phyloP scores from a whole-genome alignment of 495 filamentous ascomycete genomes.

The Tuber aestivum region DNA sequence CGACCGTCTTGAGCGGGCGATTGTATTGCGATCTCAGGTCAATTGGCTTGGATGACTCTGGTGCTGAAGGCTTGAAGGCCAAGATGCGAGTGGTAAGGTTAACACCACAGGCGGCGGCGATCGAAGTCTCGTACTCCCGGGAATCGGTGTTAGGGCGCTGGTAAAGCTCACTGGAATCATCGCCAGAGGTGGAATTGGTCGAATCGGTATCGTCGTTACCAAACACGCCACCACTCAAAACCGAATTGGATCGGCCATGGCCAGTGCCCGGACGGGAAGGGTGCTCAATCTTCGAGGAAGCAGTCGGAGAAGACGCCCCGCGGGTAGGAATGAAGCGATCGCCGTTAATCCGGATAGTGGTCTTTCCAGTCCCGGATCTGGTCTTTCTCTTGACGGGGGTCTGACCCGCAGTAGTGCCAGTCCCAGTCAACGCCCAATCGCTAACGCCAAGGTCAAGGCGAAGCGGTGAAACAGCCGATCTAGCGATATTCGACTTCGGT shows the following conservation, averaged over 20 bases:
- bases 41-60: slow-evolving; percentile 95
- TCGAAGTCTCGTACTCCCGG: slow-evolving; percentile 83
- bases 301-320: slow-evolving; percentile 77
- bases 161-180: slow-evolving; percentile 59
- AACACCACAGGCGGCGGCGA: slow-evolving; percentile 88
- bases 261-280: slow-evolving; percentile 40
- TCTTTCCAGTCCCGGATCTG: slow-evolving; percentile 66
- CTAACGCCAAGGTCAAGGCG: slow-evolving; percentile 88
- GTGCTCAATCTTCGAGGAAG: slow-evolving; percentile 67
- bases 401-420: slow-evolving; percentile 59
- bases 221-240: slow-evolving; percentile 44
- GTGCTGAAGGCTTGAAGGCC: slow-evolving; percentile 95
- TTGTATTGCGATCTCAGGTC: slow-evolving; percentile 98
- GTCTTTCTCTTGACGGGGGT: slow-evolving; percentile 58
- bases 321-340: slow-evolving; percentile 97
- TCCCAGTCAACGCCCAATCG: slow-evolving; percentile 85
- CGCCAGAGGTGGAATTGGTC: slow-evolving; percentile 25
- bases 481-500: slow-evolving; percentile 89
- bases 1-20: slow-evolving; percentile 74
- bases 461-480: slow-evolving; percentile 56
- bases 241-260: slow-evolving; percentile 50
- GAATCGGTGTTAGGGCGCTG: slow-evolving; percentile 76
- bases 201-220: slow-evolving; percentile 32
- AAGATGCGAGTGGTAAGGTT: slow-evolving; percentile 90
- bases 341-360: slow-evolving; percentile 73